These are phyloP conservation scores for Trametes gibbosa DNA, from an alignment of 768 basidiomycete genomes.

Conservation along the genomic window DNA sequence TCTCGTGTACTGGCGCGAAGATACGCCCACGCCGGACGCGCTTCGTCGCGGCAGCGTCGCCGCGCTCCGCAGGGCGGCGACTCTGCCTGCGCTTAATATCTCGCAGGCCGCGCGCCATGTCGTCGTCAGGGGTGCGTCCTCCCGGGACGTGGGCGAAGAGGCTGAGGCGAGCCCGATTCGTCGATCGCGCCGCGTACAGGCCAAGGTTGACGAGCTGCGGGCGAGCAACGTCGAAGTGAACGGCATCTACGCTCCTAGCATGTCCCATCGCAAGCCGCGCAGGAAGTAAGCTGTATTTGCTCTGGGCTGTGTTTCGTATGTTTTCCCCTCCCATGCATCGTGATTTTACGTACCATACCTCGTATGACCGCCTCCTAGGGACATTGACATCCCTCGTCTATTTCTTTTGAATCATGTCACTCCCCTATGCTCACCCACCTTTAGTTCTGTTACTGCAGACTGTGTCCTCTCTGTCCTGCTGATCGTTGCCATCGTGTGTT, in stretches of 20 bases:
- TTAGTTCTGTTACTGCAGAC: no score
- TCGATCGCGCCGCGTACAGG: neutral
- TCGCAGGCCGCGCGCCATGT: neutral
- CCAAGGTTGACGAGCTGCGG: neutral
- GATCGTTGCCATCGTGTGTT: no score
- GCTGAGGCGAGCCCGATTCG: neutral
- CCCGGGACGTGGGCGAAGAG: neutral
- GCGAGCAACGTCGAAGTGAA: neutral
- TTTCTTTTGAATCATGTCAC: no score
- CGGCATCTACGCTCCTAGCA: neutral
- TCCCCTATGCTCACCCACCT: no score
- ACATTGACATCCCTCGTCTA: no score
- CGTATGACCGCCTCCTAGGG: no score
- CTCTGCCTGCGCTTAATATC: neutral
- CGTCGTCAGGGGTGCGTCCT: neutral
- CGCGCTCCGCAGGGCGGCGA: neutral
- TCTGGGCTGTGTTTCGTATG: no score
- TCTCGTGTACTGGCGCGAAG: neutral
- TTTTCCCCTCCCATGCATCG: no score
- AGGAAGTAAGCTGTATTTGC: neutral
- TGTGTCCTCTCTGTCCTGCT: no score
- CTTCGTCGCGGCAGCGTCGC: neutral
- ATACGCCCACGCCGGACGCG: neutral
- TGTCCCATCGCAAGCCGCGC: neutral
- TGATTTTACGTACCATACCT: no score